These are phyloP conservation scores for Wickerhamiella parazyma DNA, from an alignment of 805 yeast genomes.

Conservation along the genomic window DNA sequence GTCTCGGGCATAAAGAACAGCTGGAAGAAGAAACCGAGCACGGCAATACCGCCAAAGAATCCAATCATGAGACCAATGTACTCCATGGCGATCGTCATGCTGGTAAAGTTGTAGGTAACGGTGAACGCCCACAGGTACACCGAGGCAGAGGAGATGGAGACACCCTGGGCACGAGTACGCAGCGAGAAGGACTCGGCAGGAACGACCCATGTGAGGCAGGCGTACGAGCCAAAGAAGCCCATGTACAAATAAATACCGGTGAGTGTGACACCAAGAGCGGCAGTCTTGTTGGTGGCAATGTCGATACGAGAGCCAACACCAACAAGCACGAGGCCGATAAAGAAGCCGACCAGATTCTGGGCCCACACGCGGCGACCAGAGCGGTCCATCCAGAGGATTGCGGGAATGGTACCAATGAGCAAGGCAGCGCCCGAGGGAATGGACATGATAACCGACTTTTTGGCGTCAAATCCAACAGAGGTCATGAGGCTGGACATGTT, in stretches of 20 bases:
- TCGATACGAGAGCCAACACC: conserved; percentile 32
- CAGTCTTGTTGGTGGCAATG: conserved; percentile 29
- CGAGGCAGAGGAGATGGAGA: conserved; percentile 42
- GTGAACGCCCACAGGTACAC: conserved; percentile 49
- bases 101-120: conserved; percentile 50
- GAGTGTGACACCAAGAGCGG: conserved; percentile 46
- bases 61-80: conserved; percentile 50
- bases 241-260: conserved; percentile 50
- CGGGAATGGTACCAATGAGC: conserved; percentile 52
- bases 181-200: conserved; percentile 52
- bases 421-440: conserved; percentile 56
- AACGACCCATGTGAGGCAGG: conserved; percentile 56
- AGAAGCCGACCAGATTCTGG: conserved; percentile 40
- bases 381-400: conserved; percentile 33
- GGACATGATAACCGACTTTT: conserved; percentile 48
- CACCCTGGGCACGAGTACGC: conserved; percentile 48
- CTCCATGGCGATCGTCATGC: conserved; percentile 44
- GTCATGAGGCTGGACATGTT: conserved; percentile 46
- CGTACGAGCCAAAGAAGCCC: conserved; percentile 53
- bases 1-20: conserved; percentile 54
- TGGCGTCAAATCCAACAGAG: conserved; percentile 39
- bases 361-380: conserved; percentile 44
- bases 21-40: conserved; percentile 32
- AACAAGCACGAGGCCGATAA: conserved; percentile 46
- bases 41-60: conserved; percentile 54